These are phyloP conservation scores for Gloeostereum incarnatum DNA, from an alignment of 768 basidiomycete genomes.

Conservation along the genomic window DNA sequence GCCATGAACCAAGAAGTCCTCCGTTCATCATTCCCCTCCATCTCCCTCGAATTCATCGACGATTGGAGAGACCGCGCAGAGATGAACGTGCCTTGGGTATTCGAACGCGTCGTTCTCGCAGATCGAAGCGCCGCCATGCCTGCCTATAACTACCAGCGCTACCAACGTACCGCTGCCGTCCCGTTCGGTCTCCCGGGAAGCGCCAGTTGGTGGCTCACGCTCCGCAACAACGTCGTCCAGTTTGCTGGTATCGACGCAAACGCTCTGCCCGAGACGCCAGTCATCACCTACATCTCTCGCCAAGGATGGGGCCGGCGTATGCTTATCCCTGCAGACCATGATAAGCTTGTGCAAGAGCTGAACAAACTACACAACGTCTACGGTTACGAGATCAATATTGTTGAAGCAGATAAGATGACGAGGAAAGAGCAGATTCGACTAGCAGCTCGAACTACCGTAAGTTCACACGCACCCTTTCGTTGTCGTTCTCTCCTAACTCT, in stretches of 20 bases:
- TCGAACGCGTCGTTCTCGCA: constrained; percentile 81
- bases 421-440: constrained; percentile 73
- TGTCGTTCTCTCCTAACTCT: background rate
- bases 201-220: constrained; percentile 76
- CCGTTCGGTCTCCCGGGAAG: constrained; percentile 71
- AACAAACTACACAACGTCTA: constrained; percentile 57
- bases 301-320: constrained; percentile 86
- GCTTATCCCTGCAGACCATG: constrained; percentile 69
- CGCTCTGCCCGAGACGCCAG: constrained; percentile 26
- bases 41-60: constrained; percentile 68
- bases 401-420: constrained; percentile 74
- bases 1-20: constrained; percentile 86
- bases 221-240: constrained; percentile 63
- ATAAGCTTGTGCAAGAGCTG: constrained; percentile 67
- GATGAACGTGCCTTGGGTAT: constrained; percentile 61
- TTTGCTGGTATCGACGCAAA: constrained; percentile 52
- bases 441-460: constrained; percentile 78
- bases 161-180: constrained; percentile 68
- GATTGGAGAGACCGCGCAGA: constrained; percentile 80
- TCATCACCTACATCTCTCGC: constrained; percentile 89
- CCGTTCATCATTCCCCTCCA: constrained; percentile 71
- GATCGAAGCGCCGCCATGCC: constrained; percentile 83
- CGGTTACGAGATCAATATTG: constrained; percentile 84
- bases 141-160: constrained; percentile 54
- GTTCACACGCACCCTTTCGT: constrained; percentile 13